Evolutionary conservation across 225 moss, liverwort and hornwort genomes (phyloP), one percentile per base, ranked within the genome.

Genomic region (Sphagnum tenellum): DNA sequence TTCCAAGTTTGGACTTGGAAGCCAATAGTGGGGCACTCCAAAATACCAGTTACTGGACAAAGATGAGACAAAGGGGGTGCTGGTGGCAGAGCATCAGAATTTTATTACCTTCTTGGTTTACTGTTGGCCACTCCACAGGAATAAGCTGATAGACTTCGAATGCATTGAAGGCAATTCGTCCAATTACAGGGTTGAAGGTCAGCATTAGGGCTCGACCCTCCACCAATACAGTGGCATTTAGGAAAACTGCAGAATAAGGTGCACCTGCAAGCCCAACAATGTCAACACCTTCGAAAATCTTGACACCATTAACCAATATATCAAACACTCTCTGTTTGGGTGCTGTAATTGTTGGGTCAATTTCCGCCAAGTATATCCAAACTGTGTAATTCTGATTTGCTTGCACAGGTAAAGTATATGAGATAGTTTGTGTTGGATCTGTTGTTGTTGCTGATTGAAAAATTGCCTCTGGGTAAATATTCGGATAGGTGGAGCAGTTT

Each of bases 361-460:
- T 89, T 74, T 98, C 96, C 47, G 96, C 96, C 46, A 98, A 87
- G 72, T 98, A 92, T 57, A 90, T 44, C 92, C 96, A 98, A 52
- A 98, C 79, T 4, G 92, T 89, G 72, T 90, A 98, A 9, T 88
- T 98, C 67, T 77, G 87, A 3, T 82, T 80, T 0, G 85, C 66
- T 29, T 76, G 74, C 9, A 89, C 86, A 47, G 90, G 87, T 12
- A 92, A 78, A 9, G 80, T 83, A 55, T 90, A 98, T 0, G 83
- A 77, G 9, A 98, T 79, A 47, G 77, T 79, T 12, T 87, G 83
- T 66, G 67, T 56, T 8, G 71, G 62, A 0, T 47, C 70, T n/a
- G 92, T 89, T 46, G 85, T 73, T 11, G 85, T 90, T 9, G 92
- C 96, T 52, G 86, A 88, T 63, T 87, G 88, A 65, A 90, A 98